A percentile compares a stretch with the other conserved stretches of the same genome.
phyloP scores from a whole-genome alignment of 2,329 filamentous ascomycete species.

The Elsinoe necatrix region DNA sequence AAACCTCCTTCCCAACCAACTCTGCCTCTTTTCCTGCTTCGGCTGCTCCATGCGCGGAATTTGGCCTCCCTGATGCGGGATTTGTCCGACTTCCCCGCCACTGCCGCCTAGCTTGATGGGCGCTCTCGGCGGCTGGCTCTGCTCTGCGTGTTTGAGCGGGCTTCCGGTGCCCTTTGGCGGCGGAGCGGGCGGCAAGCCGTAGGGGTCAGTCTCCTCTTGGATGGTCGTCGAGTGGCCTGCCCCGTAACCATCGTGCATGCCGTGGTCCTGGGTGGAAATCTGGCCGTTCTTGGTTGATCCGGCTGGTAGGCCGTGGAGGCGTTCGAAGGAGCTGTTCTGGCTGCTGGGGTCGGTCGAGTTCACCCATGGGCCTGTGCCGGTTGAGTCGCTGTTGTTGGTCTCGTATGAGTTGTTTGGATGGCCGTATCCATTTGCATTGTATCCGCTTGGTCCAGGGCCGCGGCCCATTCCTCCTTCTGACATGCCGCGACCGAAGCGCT shows the following conservation, averaged over 20 bases:
- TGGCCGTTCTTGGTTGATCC: conserved; percentile 19
- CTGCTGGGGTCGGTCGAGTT: conserved; percentile 88
- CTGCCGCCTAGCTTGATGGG: conserved; percentile 21
- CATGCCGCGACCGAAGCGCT: conserved; percentile 36
- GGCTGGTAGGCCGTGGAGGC: conserved; percentile 40
- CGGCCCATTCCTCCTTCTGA: conserved; percentile 32
- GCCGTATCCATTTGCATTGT: conserved; percentile 36
- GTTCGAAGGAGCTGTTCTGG: conserved; percentile 85
- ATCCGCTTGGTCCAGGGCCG: conserved; percentile 29
- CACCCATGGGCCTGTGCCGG: conserved; percentile 66
- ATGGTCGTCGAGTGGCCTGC: conserved; percentile 21
- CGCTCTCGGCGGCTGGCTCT: conserved; percentile 17
- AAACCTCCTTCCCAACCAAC: conserved; percentile 79
- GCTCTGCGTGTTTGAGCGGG: conserved; percentile 5
- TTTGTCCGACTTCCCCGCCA: conserved; percentile 10
- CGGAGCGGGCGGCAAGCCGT: conserved; percentile 15
- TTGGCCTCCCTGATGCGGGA: conserved; percentile 20
- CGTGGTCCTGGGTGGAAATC: conserved; percentile 37
- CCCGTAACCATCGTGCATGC: conserved; percentile 32
- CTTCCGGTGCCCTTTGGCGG: neutral
- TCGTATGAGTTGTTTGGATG: conserved; percentile 83
- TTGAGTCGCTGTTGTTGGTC: conserved; percentile 61
- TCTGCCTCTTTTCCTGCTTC: conserved; percentile 66
- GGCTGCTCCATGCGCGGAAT: conserved; percentile 20
- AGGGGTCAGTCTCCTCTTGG: conserved; percentile 30